Conservation (phyloP, 1,284 basidiomycete species). For the Ceratobasidium sp. region DNA sequence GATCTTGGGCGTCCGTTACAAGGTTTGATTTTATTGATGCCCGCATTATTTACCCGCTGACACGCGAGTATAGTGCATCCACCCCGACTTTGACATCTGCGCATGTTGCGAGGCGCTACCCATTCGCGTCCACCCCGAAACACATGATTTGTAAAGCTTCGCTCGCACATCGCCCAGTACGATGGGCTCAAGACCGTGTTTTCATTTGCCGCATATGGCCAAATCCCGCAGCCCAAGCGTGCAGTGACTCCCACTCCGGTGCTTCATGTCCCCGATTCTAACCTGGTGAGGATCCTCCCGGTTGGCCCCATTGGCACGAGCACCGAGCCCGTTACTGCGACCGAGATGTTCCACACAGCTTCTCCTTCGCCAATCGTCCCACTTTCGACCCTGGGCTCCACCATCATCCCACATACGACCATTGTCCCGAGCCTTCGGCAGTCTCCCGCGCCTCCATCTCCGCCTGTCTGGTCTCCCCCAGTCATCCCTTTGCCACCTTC, state of each 20-base stretch:
- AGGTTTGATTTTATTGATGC: conserved; percentile 60
- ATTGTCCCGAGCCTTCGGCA: conserved; percentile 42
- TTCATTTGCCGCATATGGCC: conserved; percentile 42
- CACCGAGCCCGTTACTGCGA: conserved; percentile 35
- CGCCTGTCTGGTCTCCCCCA: not conserved
- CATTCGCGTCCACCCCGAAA: conserved; percentile 78
- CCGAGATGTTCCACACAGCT: conserved; percentile 46
- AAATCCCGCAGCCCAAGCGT: conserved; percentile 8
- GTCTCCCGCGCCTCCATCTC: conserved; percentile 26
- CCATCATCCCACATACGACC: conserved; percentile 39
- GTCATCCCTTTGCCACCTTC: conserved; percentile 32
- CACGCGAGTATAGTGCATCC: conserved; percentile 73
- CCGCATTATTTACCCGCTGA: conserved; percentile 23
- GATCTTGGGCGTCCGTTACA: conserved; percentile 78
- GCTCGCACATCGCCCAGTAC: conserved; percentile 52
- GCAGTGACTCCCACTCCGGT: conserved; percentile 35
- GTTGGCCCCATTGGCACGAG: conserved; percentile 15
- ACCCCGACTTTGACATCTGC: conserved; percentile 89
- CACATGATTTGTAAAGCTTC: conserved; percentile 86
- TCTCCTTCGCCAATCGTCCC: conserved; percentile 37
- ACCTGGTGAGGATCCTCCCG: conserved; percentile 2
- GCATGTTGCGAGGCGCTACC: conserved; percentile 84
- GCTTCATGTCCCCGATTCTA: conserved; percentile 26
- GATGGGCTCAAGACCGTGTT: conserved; percentile 45
- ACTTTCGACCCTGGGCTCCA: conserved; percentile 32